A percentile compares a stretch with the other conserved stretches of the same genome.
Conservation (phyloP, 2,329 filamentous ascomycete species). For the Bipolaris cookei region DNA sequence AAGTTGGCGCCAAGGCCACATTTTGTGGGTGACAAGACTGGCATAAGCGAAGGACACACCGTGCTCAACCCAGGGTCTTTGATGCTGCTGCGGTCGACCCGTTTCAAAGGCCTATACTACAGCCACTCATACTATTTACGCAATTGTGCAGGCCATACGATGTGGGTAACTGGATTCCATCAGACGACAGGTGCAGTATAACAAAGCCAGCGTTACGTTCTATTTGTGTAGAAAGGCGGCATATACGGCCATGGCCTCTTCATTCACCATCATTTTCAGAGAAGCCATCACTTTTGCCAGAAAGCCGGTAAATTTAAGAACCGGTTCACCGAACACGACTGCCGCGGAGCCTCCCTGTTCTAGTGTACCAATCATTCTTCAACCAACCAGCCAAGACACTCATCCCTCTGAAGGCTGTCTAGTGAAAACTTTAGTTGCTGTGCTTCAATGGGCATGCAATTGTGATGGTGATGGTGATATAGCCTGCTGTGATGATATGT, state of each 20-base stretch:
- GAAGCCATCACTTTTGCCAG: not conserved
- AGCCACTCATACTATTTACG: slow-evolving; percentile 12
- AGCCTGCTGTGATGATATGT: not conserved
- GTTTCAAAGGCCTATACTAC: slow-evolving; percentile 19
- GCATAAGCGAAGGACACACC: slow-evolving; percentile 1
- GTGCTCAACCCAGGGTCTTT: slow-evolving; percentile 24
- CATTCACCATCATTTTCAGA: not conserved
- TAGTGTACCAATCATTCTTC: not conserved
- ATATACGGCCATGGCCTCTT: not conserved
- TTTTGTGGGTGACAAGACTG: slow-evolving; percentile 7
- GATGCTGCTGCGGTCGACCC: slow-evolving; percentile 22
- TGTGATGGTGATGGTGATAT: not conserved
- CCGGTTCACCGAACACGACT: not conserved
- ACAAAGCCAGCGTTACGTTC: not conserved
- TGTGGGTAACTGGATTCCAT: not conserved
- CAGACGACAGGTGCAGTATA: not conserved
- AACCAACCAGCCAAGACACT: not conserved
- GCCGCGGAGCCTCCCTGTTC: not conserved
- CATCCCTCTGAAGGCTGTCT: not conserved
- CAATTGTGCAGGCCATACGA: not conserved
- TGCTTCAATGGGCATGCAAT: not conserved
- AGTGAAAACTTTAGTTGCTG: not conserved
- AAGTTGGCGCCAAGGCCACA: not conserved
- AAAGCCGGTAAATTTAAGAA: not conserved
- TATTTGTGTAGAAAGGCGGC: not conserved